A percentile compares a stretch with the other conserved stretches of the same genome.
These are phyloP conservation scores for Dactylellina sp. DNA, from an alignment of 2,329 filamentous ascomycete genomes.

Conservation along the genomic window DNA sequence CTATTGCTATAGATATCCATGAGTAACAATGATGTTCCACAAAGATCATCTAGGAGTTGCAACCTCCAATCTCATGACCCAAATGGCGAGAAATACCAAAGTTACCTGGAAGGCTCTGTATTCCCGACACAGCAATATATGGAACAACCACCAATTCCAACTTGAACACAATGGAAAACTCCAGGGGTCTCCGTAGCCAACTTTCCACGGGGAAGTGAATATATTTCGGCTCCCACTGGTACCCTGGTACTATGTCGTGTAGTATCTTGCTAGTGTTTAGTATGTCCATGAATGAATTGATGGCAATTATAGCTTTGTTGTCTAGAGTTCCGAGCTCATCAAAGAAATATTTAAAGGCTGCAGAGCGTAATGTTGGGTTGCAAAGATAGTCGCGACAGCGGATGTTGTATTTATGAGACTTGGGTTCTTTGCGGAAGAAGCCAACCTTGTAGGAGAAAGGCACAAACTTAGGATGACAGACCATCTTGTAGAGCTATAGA, in stretches of 20 bases:
- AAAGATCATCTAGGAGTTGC: constrained; percentile 4
- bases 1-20: background rate
- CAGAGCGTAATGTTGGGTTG: background rate
- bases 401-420: constrained; percentile 19
- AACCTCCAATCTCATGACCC: constrained; percentile 21
- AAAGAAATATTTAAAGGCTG: background rate
- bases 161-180: constrained; percentile 3
- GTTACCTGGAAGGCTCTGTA: background rate
- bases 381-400: background rate
- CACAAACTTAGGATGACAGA: background rate
- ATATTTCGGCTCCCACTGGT: constrained; percentile 2
- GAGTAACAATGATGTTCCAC: background rate
- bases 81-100: constrained; percentile 6
- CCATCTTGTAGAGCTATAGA: constrained; percentile 2
- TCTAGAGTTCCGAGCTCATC: background rate
- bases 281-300: constrained; percentile 8
- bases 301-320: background rate
- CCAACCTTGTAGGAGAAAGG: constrained; percentile 23
- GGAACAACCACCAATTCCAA: background rate
- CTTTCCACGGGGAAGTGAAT: constrained; percentile 5
- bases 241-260: background rate
- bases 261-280: constrained; percentile 3
- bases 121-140: background rate
- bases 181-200: background rate
- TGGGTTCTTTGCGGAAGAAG: constrained; percentile 2